These are phyloP conservation scores for Aspergillus biplanus DNA, from an alignment of 495 filamentous ascomycete species.

Conservation along the genomic window DNA sequence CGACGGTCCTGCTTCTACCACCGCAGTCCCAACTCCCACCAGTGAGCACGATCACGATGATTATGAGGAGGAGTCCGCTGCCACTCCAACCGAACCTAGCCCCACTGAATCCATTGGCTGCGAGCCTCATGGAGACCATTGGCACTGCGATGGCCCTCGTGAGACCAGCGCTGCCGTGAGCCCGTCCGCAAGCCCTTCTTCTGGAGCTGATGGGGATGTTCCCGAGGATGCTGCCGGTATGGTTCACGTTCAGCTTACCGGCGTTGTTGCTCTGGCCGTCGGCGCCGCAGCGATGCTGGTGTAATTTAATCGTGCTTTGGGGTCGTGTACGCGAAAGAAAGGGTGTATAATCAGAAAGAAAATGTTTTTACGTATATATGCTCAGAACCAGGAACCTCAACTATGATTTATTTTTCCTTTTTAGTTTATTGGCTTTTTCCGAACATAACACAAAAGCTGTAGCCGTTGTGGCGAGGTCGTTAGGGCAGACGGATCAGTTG, in stretches of 20 bases:
- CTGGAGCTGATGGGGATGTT: conserved; percentile 7
- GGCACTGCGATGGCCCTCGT: conserved; percentile 33
- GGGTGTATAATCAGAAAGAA: neutral
- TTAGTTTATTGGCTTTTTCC: neutral
- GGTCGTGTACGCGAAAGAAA: neutral
- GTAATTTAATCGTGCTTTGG: neutral
- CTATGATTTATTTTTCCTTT: neutral
- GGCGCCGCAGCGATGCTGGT: conserved; percentile 16
- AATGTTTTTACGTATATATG: neutral
- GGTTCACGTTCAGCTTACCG: conserved; percentile 10
- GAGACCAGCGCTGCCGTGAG: conserved; percentile 4
- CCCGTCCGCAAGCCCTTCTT: neutral
- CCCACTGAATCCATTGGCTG: conserved; percentile 35
- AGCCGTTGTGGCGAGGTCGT: conserved; percentile 12
- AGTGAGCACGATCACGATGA: conserved; percentile 4
- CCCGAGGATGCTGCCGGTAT: conserved; percentile 16
- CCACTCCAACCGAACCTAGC: conserved; percentile 20
- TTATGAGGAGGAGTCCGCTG: conserved; percentile 10
- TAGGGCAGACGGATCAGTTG: conserved; percentile 10
- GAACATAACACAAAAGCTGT: neutral
- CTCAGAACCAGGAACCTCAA: neutral
- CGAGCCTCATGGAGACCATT: conserved; percentile 35
- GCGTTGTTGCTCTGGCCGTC: conserved; percentile 16
- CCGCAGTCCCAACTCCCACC: conserved; percentile 9
- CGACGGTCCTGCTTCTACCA: conserved; percentile 29